phyloP scores from a whole-genome alignment of 441 rosid genomes.

The Populus tomentosa region DNA sequence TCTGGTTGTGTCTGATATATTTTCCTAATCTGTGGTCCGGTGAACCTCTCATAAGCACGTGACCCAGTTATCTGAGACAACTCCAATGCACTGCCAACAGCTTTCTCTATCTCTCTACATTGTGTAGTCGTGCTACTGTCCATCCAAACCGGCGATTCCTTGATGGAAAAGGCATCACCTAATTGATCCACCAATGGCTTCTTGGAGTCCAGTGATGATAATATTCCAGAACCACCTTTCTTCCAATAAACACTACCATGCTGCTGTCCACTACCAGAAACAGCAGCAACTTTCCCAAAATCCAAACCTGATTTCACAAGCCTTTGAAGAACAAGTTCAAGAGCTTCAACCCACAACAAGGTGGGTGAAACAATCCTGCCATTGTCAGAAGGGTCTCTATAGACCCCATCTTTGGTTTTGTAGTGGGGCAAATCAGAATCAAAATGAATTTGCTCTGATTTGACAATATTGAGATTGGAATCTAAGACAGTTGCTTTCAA shows the following conservation, averaged over 20 bases:
- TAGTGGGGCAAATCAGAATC: slow-evolving; percentile 76
- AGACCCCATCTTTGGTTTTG: slow-evolving; percentile 81
- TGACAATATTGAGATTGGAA: slow-evolving; percentile 54
- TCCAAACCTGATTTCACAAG: slow-evolving; percentile 49
- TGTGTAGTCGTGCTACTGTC: slow-evolving; percentile 77
- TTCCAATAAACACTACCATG: slow-evolving; percentile 95
- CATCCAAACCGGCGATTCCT: slow-evolving; percentile 93
- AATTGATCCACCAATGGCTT: slow-evolving; percentile 60
- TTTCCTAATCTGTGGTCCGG: slow-evolving; percentile 86
- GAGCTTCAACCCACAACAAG: slow-evolving; percentile 92
- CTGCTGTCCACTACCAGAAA: slow-evolving; percentile 95
- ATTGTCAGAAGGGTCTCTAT: slow-evolving; percentile 53
- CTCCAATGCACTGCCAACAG: slow-evolving; percentile 83
- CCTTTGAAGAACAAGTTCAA: slow-evolving; percentile 68
- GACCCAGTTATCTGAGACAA: slow-evolving; percentile 72
- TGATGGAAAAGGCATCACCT: slow-evolving; percentile 51
- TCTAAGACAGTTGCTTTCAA: slow-evolving; percentile 88
- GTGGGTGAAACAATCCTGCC: slow-evolving; percentile 92
- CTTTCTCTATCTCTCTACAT: slow-evolving; percentile 83
- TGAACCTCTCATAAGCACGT: slow-evolving; percentile 70
- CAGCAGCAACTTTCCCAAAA: slow-evolving; percentile 58
- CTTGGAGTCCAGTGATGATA: slow-evolving; percentile 52
- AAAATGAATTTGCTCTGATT: slow-evolving; percentile 63
- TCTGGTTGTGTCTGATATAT: slow-evolving; percentile 43
- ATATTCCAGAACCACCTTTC: slow-evolving; percentile 47